Evolutionary conservation across 2,329 filamentous ascomycete species (phyloP), one percentile per base, ranked within the genome.

Genomic region (Talaromyces rugulosus): DNA sequence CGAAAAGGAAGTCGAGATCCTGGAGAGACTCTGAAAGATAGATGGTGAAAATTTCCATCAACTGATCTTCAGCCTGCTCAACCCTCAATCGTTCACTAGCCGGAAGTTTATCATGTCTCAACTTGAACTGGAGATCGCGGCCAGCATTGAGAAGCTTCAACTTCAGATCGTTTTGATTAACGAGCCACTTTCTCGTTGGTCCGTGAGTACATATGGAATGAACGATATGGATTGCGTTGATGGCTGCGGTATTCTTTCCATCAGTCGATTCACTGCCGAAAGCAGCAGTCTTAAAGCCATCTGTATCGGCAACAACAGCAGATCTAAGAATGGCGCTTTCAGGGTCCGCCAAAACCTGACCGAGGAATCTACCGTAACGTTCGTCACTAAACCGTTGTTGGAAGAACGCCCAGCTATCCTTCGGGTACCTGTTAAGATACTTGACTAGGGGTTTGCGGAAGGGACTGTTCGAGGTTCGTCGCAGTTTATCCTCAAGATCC

Each of bases 391-490:
- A 81, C 69, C 89, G 91, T 28, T 85, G 84, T n/a, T 89, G 81
- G 66, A 98, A 88, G 70, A 92, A 89, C 1, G 82, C 78, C 89
- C 92, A 96, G 5, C 93, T 87, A 70, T 99, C 93, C 65, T 90
- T 89, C 0, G 95, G 88, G 71, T 98, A 99, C 63, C 92, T 87
- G 74, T 96, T 96, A 64, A 99, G 84, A 73, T 96, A 99, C 71
- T 92, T 91, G 74, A 96, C 92, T 23, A 99, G 83, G 0, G 95
- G 94, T 62, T 88, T 86, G 52, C 96, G 85, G 82, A 99, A 98
- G 0, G 94, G 94, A 70, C 93, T 98, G 68, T 91, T 89, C 55
- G 93, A 89, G 1, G 95, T 99, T 63, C 95, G 83, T 34, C 95
- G 86, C 44, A 99, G 81, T 66, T 89, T 90, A 59, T 89, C 86